Base-by-base conservation (phyloP, 169 alveolate species). In the Plasmodium gonderi region DNA sequence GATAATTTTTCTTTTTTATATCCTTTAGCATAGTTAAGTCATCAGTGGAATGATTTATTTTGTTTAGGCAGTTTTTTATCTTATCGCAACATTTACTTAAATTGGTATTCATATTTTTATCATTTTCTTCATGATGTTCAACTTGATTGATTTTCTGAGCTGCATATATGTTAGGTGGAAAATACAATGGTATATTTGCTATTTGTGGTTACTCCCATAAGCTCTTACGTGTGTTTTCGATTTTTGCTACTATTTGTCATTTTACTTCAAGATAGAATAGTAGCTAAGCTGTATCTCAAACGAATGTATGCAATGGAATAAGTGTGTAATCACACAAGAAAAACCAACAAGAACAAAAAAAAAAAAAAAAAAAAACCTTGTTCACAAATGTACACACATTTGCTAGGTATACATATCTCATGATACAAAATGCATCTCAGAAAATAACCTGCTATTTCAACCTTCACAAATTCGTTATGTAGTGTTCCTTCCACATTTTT, bases 401-500 rank as follows among this genome's bases (percentile, higher is more conserved):
- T 38, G 8, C 12, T 45, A 47, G n/a, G n/a, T n/a, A n/a, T n/a
- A n/a, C n/a, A n/a, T n/a, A n/a, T n/a, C n/a, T n/a, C n/a, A n/a
- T n/a, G n/a, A n/a, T n/a, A 26, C 2, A 60, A 3, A 42, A 20
- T 38, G 77, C 49, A 47, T 69, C 17, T 42, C 9, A 26, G n/a
- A 17, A 3, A 51, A 23, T 45, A 67, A 85, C 92, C 92, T 75
- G 92, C 87, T 75, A 85, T 72, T 85, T 85, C 92, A 78, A 85
- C 92, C 51, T 85, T 85, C 42, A 85, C 92, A 60, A 85, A 85
- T 75, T 85, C 92, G 79, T 85, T 85, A 29, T 85, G 92, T 38
- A 85, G 36, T 14, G 92, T 85, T 45, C 83, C 87, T 60, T 85
- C 92, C 51, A 85, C 92, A 75, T 85, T 85, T 85, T 85, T 85